A percentile compares a stretch with the other conserved stretches of the same genome.
Evolutionary conservation across 2,329 filamentous ascomycete genomes (phyloP).

Genomic region (Colletotrichum filicis): DNA sequence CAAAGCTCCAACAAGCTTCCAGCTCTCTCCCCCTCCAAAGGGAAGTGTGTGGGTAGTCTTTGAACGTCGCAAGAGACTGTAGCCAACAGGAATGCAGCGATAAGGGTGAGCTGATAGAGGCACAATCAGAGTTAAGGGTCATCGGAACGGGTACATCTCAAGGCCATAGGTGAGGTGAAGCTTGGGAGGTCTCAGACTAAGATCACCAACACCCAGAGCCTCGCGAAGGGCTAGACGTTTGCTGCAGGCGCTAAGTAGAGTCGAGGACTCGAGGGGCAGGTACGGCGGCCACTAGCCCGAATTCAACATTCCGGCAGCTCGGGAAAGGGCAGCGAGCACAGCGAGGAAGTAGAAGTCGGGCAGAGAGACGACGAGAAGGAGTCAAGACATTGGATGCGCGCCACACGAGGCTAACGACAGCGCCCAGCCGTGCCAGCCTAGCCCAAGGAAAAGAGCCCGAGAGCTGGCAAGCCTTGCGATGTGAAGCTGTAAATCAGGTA

Average conservation of each 20-base stretch:
- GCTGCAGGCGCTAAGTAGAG: neutral
- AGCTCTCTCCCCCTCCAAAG: neutral
- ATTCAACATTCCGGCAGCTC: slow-evolving; percentile 32
- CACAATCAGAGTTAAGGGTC: slow-evolving; percentile 12
- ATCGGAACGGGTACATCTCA: slow-evolving; percentile 25
- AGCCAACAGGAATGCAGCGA: slow-evolving; percentile 29
- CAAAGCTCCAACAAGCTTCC: slow-evolving; percentile 28
- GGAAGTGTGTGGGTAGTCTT: neutral
- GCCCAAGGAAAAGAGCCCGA: neutral
- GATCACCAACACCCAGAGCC: slow-evolving; percentile 7
- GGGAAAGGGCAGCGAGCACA: slow-evolving; percentile 16
- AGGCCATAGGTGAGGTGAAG: slow-evolving; percentile 12
- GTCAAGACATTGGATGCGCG: slow-evolving; percentile 6
- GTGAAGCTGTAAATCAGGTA: neutral
- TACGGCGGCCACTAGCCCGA: slow-evolving; percentile 26
- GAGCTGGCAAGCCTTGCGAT: neutral
- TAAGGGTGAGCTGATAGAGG: slow-evolving; percentile 16
- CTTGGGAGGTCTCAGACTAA: slow-evolving; percentile 16
- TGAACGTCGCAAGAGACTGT: slow-evolving; percentile 2
- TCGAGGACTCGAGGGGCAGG: slow-evolving; percentile 29
- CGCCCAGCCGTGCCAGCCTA: neutral
- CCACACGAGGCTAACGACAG: slow-evolving; percentile 5
- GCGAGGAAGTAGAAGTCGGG: slow-evolving; percentile 3
- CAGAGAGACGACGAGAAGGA: neutral
- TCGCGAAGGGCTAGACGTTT: slow-evolving; percentile 26